A percentile compares a stretch with the other conserved stretches of the same genome.
phyloP scores from a whole-genome alignment of 148 eudicot genomes.

The Chenopodium quinoa region DNA sequence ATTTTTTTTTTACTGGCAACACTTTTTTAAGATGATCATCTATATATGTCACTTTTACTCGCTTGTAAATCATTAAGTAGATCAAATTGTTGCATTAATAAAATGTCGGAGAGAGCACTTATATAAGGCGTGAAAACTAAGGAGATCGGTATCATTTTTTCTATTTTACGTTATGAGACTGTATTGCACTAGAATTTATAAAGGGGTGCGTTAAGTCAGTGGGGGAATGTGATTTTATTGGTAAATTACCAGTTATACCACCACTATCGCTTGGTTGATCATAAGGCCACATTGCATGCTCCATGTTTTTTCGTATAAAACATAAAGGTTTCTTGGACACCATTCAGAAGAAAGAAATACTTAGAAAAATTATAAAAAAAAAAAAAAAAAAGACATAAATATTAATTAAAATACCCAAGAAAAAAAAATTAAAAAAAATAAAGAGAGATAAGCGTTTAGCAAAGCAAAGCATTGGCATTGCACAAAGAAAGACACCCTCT shows the following conservation, averaged over 20 bases:
- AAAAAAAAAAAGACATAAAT: neutral
- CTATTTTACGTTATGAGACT: too few relatives aligned
- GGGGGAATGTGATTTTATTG: neutral
- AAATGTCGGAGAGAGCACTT: too few relatives aligned
- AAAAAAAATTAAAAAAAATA: neutral
- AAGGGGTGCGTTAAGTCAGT: too few relatives aligned
- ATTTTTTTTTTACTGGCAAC: too few relatives aligned
- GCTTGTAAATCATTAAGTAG: too few relatives aligned
- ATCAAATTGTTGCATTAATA: too few relatives aligned
- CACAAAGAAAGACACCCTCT: constrained; percentile 30
- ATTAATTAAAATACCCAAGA: neutral
- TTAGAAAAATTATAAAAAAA: neutral
- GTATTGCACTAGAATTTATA: too few relatives aligned
- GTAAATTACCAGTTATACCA: neutral
- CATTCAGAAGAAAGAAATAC: neutral
- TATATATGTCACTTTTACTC: too few relatives aligned
- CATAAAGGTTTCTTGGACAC: constrained; percentile 12
- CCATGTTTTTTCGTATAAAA: constrained; percentile 28
- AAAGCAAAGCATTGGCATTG: constrained; percentile 38
- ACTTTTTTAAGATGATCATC: too few relatives aligned
- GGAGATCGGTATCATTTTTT: too few relatives aligned
- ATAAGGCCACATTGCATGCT: constrained; percentile 38
- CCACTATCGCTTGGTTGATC: constrained; percentile 23
- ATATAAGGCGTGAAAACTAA: too few relatives aligned
- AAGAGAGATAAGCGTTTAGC: constrained; percentile 36